Conservation (phyloP, 2,329 filamentous ascomycete species). For the Phaeosphaeria sp. region DNA sequence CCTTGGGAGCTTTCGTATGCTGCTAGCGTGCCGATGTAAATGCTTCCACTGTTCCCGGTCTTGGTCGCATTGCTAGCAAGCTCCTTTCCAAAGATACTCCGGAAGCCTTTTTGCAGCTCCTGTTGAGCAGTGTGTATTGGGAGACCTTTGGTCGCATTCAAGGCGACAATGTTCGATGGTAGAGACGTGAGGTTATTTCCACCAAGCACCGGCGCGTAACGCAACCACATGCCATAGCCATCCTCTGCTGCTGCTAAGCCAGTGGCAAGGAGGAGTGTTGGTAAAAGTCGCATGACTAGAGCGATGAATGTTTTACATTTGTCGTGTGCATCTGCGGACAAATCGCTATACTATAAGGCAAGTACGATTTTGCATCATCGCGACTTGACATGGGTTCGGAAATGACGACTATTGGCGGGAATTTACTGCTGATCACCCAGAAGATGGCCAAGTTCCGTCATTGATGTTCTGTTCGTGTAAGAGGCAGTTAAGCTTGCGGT, state of each 20-base stretch:
- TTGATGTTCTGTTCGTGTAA: background rate
- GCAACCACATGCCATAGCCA: slow-evolving; percentile 68
- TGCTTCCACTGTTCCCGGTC: slow-evolving; percentile 33
- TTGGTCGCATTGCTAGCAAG: slow-evolving; percentile 43
- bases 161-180: slow-evolving; percentile 59
- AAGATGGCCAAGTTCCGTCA: background rate
- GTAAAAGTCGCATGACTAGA: background rate
- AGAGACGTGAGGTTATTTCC: slow-evolving; percentile 50
- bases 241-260: slow-evolving; percentile 58
- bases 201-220: slow-evolving; percentile 64
- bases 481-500: background rate
- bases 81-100: slow-evolving; percentile 62
- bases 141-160: slow-evolving; percentile 62
- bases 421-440: background rate
- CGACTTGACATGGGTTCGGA: background rate
- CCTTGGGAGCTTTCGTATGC: slow-evolving; percentile 51
- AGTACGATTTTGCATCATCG: background rate
- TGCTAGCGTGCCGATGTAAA: slow-evolving; percentile 59
- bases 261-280: background rate
- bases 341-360: background rate
- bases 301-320: background rate
- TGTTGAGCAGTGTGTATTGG: slow-evolving; percentile 67
- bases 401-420: background rate
- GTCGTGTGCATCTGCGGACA: background rate
- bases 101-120: slow-evolving; percentile 66